Percentiles rank a stretch among this genome's conserved stretches.
These are phyloP conservation scores for Luvunga scandens DNA, from an alignment of 345 rosid genomes.

Conservation along the genomic window DNA sequence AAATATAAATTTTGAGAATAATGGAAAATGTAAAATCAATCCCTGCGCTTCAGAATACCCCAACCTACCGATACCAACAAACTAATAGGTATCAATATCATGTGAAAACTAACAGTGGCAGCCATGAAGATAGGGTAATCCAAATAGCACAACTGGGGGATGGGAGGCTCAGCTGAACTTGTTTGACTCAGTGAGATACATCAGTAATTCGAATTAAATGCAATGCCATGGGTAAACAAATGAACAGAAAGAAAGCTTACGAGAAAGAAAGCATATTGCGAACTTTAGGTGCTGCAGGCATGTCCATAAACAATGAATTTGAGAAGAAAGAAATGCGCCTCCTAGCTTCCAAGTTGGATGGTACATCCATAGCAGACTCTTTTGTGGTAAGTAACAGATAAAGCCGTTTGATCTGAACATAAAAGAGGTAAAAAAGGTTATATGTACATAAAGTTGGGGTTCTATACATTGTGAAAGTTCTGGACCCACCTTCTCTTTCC, in stretches of 20 bases:
- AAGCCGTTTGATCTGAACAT: conserved; percentile 68
- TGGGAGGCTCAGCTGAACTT: neutral
- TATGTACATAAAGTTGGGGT: neutral
- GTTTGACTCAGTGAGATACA: neutral
- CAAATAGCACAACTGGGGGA: neutral
- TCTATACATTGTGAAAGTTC: neutral
- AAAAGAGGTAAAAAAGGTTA: neutral
- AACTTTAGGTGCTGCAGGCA: conserved; percentile 97
- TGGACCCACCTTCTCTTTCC: conserved; percentile 81
- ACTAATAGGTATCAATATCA: neutral
- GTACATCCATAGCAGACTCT: conserved; percentile 99
- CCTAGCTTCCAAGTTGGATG: conserved; percentile 96
- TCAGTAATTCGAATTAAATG: neutral
- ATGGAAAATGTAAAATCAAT: neutral
- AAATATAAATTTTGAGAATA: neutral
- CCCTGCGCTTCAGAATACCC: neutral
- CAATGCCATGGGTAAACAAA: neutral
- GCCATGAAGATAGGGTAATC: neutral
- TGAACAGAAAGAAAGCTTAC: conserved; percentile 49
- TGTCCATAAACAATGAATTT: conserved; percentile 95
- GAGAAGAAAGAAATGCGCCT: conserved; percentile 98
- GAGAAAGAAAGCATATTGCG: conserved; percentile 99
- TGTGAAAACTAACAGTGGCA: neutral
- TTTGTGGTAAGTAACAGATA: conserved; percentile 84
- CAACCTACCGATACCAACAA: neutral